Evolutionary conservation across 108 stramenopile genomes (phyloP), one percentile per base, ranked within the genome.

Genomic region (Stephanodiscus triporus): DNA sequence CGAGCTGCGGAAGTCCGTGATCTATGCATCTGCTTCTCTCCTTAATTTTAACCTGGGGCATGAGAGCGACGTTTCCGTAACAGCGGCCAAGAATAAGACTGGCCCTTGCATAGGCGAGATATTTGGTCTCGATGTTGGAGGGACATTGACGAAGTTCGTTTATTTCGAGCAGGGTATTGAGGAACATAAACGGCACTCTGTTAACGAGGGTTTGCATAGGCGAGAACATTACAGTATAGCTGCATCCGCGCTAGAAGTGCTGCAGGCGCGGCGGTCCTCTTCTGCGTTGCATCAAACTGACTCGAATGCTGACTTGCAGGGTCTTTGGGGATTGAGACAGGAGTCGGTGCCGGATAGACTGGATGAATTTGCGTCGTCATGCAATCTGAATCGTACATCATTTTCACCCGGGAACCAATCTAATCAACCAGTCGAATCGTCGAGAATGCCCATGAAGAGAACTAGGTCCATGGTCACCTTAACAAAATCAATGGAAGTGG

Each of bases 101-200:
- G 78, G 78, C 13, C 76, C 76, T 4, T 81, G 80, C 77, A 89
- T 89, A 22, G 90, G 91, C 16, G 86, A 70, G 40, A 89, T 89
- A 11, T 83, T 95, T 11, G 95, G 95, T 19, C 73, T 95, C 43
- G 95, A 95, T 70, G 89, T 95, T 7, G 99, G 99, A 9, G 99
- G 99, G 13, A 97, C 97, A 6, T 84, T 99, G 8, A 85, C 96
- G 14, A 99, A 99, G 72, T 80, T 99, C 11, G 96, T 99, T 6
- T 98, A 98, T 75, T 98, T 98, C 71, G 95, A 98, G 70, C 80
- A 89, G 60, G 71, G 81, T 65, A 40, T 78, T 38, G 55, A 79
- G 22, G 71, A 86, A 50, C 68, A 61, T 23, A 80, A 79, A 54
- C 57, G 72, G 37, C 14, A 26, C 7, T 51, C 59, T 24, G 47